These are phyloP conservation scores for Neurospora sp. DNA, from an alignment of 495 filamentous ascomycete species.

Conservation along the genomic window DNA sequence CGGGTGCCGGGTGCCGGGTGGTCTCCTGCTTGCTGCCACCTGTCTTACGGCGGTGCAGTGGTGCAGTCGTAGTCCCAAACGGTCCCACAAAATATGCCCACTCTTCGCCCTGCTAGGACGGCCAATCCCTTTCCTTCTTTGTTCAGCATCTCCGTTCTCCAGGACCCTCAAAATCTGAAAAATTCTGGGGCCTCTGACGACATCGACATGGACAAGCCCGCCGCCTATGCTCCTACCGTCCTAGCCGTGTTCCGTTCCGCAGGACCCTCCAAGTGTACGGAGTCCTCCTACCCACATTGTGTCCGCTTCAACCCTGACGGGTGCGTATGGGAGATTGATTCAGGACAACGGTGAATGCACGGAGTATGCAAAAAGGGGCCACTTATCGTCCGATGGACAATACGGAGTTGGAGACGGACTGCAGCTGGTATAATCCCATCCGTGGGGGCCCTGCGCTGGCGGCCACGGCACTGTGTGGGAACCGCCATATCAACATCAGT, in stretches of 20 bases:
- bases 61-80: neutral
- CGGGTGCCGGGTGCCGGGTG: neutral
- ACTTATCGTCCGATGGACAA: neutral
- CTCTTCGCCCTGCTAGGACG: neutral
- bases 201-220: slow-evolving; percentile 19
- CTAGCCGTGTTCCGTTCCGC: neutral
- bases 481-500: neutral
- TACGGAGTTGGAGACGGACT: neutral
- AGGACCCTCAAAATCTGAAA: neutral
- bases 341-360: neutral
- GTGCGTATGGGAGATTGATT: neutral
- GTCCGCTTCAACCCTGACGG: neutral
- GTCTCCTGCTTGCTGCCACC: neutral
- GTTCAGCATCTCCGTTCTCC: neutral
- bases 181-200: slow-evolving; percentile 4
- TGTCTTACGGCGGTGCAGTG: neutral
- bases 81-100: neutral
- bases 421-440: neutral
- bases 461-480: neutral
- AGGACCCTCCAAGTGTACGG: neutral
- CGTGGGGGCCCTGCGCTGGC: neutral
- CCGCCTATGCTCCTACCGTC: neutral
- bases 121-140: neutral
- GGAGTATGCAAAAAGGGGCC: neutral
- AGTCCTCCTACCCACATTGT: neutral